phyloP scores from a whole-genome alignment of 305 asterid genomes.

The Fraxinus xanthoxyloides region DNA sequence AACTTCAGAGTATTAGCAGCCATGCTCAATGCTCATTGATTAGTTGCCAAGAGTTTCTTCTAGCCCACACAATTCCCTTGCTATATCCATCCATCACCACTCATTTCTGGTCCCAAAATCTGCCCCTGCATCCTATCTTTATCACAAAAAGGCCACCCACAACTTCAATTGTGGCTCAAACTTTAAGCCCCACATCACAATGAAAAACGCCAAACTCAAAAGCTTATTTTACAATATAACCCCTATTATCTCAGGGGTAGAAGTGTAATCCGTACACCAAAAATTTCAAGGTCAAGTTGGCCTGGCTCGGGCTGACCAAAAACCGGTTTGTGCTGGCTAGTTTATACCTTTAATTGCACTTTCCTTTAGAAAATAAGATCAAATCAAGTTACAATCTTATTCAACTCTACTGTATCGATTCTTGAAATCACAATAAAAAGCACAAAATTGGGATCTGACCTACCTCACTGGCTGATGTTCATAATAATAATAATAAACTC shows the following conservation, averaged over 20 bases:
- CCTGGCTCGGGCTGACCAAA: neutral
- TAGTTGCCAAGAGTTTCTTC: slow-evolving; percentile 3
- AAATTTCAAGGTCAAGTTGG: neutral
- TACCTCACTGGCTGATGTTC: neutral
- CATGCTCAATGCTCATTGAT: slow-evolving; percentile 29
- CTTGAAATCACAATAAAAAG: neutral
- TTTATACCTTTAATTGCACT: neutral
- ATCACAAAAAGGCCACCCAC: slow-evolving; percentile 33
- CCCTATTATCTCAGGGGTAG: neutral
- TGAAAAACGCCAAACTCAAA: neutral
- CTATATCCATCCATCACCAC: slow-evolving; percentile 27
- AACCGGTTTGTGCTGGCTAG: neutral
- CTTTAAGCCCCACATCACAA: neutral
- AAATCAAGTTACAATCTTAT: neutral
- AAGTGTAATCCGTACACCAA: neutral
- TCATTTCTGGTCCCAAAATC: slow-evolving; percentile 23
- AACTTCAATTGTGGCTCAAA: neutral
- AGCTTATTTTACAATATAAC: neutral
- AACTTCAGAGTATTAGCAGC: slow-evolving; percentile 15
- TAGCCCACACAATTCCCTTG: neutral
- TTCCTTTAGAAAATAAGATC: neutral
- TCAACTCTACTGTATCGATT: neutral
- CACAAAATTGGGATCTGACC: neutral
- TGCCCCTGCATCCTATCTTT: slow-evolving; percentile 14
- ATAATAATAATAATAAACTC: neutral